These are phyloP conservation scores for rapeseed (Brassica napus) DNA, from an alignment of 345 rosid genomes.

Conservation along the genomic window DNA sequence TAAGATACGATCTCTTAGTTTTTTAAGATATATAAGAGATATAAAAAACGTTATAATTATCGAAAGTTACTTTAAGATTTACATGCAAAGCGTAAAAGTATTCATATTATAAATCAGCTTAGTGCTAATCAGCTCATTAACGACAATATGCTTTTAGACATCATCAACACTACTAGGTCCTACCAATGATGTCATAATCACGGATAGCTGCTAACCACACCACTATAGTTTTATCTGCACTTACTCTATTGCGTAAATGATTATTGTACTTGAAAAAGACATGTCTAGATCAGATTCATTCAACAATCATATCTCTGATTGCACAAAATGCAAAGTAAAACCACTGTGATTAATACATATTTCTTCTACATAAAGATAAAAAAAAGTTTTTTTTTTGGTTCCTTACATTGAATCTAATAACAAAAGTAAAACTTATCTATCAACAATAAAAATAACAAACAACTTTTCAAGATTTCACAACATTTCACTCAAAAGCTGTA, in stretches of 20 bases:
- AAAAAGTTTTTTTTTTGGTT: not conserved
- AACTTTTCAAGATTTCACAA: constrained; percentile 13
- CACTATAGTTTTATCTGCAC: constrained; percentile 6
- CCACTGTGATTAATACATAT: constrained; percentile 25
- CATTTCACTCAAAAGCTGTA: constrained; percentile 47
- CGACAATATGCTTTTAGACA: constrained; percentile 3
- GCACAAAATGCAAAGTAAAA: constrained; percentile 30
- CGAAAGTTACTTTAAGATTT: not conserved
- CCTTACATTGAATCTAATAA: constrained; percentile 9
- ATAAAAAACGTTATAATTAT: not conserved
- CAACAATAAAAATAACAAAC: constrained; percentile 24
- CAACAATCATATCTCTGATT: not conserved
- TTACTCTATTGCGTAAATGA: constrained; percentile 1
- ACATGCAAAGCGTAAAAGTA: not conserved
- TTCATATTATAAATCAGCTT: too few relatives aligned
- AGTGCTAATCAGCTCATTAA: not conserved
- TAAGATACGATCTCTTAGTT: too few relatives aligned
- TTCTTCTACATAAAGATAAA: constrained; percentile 2
- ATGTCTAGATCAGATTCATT: constrained; percentile 6
- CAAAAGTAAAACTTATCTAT: constrained; percentile 16
- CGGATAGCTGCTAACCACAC: constrained; percentile 8
- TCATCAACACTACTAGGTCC: not conserved
- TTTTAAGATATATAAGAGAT: too few relatives aligned
- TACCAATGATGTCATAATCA: constrained; percentile 29
- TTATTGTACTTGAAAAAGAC: not conserved